A percentile compares a stretch with the other conserved stretches of the same genome.
Conservation (phyloP, 805 yeast genomes). For the Peterozyma xylosa region DNA sequence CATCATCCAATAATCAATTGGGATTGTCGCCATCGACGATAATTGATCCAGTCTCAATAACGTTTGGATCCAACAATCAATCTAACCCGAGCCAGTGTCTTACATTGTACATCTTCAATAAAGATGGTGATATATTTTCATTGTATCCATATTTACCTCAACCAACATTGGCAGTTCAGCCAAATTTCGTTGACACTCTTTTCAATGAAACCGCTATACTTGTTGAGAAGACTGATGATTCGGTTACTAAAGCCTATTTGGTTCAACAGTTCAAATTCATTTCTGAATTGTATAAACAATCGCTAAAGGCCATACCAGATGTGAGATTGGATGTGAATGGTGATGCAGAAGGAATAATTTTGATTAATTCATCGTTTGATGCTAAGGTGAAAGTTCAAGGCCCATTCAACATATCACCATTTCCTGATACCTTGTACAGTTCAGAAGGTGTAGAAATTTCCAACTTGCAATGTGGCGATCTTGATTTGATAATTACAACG, state of each 20-base stretch:
- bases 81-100: slow-evolving; percentile 32
- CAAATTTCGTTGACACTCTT: slow-evolving; percentile 20
- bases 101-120: slow-evolving; percentile 43
- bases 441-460: slow-evolving; percentile 31
- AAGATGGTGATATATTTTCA: slow-evolving; percentile 52
- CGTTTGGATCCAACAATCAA: slow-evolving; percentile 33
- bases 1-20: slow-evolving; percentile 11
- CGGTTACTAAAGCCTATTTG: slow-evolving; percentile 12
- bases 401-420: slow-evolving; percentile 47
- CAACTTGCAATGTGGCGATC: slow-evolving; percentile 18
- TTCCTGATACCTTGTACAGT: slow-evolving; percentile 43
- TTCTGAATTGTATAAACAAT: slow-evolving; percentile 22
- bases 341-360: neutral
- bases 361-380: neutral
- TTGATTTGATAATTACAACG: slow-evolving; percentile 13
- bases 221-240: slow-evolving; percentile 12
- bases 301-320: slow-evolving; percentile 10
- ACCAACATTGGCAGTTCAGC: slow-evolving; percentile 26
- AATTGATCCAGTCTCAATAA: slow-evolving; percentile 30
- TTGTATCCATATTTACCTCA: slow-evolving; percentile 60
- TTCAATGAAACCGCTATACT: slow-evolving; percentile 25
- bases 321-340: slow-evolving; percentile 1
- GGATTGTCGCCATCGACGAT: slow-evolving; percentile 12
- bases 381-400: slow-evolving; percentile 31
- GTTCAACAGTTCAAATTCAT: slow-evolving; percentile 29